These are phyloP conservation scores for Clonostachys sp. DNA, from an alignment of 2,329 filamentous ascomycete genomes.

Conservation along the genomic window DNA sequence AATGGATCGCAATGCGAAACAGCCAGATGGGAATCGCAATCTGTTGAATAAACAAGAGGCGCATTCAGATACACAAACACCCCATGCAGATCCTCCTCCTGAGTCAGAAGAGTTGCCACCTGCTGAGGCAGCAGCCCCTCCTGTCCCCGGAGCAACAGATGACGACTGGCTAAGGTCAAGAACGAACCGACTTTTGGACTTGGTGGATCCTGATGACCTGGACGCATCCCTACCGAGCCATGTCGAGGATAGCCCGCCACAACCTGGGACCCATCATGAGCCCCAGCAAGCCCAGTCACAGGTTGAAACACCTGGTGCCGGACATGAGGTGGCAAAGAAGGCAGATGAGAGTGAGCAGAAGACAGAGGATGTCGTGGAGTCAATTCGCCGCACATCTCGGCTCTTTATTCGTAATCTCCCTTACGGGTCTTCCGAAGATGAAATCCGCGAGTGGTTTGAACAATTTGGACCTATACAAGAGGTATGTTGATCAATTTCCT, in stretches of 20 bases:
- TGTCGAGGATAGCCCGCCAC: not conserved
- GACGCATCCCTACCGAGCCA: not conserved
- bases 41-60: too few relatives aligned
- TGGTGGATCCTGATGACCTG: constrained; percentile 70
- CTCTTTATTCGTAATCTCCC: constrained; percentile 88
- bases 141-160: constrained; percentile 52
- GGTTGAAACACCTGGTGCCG: constrained; percentile 6
- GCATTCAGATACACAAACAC: too few relatives aligned
- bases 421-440: constrained; percentile 73
- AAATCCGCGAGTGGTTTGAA: constrained; percentile 68
- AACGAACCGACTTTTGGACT: constrained; percentile 80
- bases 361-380: constrained; percentile 32
- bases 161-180: constrained; percentile 88
- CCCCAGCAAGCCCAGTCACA: constrained; percentile 6
- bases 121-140: constrained; percentile 17
- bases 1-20: too few relatives aligned
- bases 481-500: constrained; percentile 53
- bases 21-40: too few relatives aligned
- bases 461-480: constrained; percentile 76
- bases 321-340: not conserved
- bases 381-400: constrained; percentile 68
- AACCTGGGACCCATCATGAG: not conserved
- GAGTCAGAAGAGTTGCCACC: not conserved
- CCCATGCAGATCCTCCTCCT: not conserved
- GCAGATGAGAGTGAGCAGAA: not conserved